Base-by-base conservation (phyloP, 345 rosid genomes). In the Gossypium turneri region DNA sequence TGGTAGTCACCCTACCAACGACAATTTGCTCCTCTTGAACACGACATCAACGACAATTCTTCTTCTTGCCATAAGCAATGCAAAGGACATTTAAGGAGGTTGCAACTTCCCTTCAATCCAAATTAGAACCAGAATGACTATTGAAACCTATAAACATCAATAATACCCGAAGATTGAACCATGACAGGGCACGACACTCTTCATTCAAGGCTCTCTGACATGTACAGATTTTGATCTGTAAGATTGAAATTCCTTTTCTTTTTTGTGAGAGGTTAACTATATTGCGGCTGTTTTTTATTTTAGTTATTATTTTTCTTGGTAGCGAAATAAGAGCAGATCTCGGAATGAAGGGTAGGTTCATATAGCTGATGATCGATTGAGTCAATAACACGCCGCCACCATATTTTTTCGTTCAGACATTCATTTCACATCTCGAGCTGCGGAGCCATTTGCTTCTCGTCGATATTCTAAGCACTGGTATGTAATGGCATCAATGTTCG, bases 231-330 rank as follows among this genome's bases (percentile, higher is more conserved):
- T 80, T 82, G 79, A 75, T 66, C 58, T 2, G 53, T 71, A 80
- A 74, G 73, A 77, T 27, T 20, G 52, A 67, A 78, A 53, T 61
- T 75, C 79, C 2, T 75, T 79, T 79, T 9, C 55, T 75, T 79
- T 79, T 11, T 78, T 27, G 43, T 11, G 75, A 75, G 84, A 81
- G 82, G 0, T 63, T 74, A 78, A 77, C 70, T 78, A 67, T 74
- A 76, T 27, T 51, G 86, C 87, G 85, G 84, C 88, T 69, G 8
- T 81, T 84, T 52, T 29, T 29, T 29, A 0, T 29, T 58, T 53
- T 80, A 63, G 27, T 25, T 20, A 67, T 73, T 70, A 50, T 75
- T 73, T 58, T 53, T 80, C 43, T 38, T 38, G 48, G 24, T 73
- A 52, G 44, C 27, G 61, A 84, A 29, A 78, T 75, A 84, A 87